Conservation (phyloP, 1,139 yeast genomes). For the Candida sp. region DNA sequence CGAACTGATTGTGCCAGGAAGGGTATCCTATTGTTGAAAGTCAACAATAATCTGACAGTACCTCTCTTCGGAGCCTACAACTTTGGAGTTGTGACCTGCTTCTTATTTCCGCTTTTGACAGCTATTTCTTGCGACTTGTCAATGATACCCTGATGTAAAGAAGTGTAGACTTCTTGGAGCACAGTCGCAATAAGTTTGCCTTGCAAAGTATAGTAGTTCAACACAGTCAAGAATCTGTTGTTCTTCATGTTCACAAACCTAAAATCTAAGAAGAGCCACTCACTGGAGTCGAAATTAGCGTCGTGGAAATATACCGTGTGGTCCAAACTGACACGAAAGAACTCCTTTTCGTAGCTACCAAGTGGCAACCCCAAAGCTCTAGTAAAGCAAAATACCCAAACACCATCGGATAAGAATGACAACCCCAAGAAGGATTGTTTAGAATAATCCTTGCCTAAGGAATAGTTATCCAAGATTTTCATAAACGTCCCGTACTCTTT, state of each 20-base stretch:
- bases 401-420: slow-evolving; percentile 22
- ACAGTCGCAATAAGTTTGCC: slow-evolving; percentile 34
- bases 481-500: slow-evolving; percentile 38
- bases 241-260: slow-evolving; percentile 37
- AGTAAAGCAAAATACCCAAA: slow-evolving; percentile 28
- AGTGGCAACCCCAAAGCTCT: slow-evolving; percentile 32
- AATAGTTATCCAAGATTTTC: slow-evolving; percentile 33
- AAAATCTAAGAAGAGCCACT: slow-evolving; percentile 52
- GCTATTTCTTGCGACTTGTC: slow-evolving; percentile 20
- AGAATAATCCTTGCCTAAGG: slow-evolving; percentile 26
- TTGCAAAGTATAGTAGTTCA: slow-evolving; percentile 32
- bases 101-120: not conserved
- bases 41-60: not conserved
- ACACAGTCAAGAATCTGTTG: slow-evolving; percentile 34
- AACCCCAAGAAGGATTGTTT: slow-evolving; percentile 17
- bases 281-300: slow-evolving; percentile 50
- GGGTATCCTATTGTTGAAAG: too few relatives aligned
- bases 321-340: slow-evolving; percentile 54
- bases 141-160: slow-evolving; percentile 26
- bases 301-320: slow-evolving; percentile 73
- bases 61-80: slow-evolving; percentile 4
- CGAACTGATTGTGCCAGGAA: too few relatives aligned
- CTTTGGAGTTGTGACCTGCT: slow-evolving; percentile 10
- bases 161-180: slow-evolving; percentile 42
- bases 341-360: slow-evolving; percentile 19